phyloP scores from a whole-genome alignment of 2,329 filamentous ascomycete genomes.

The Aspergillus aculeatinus region DNA sequence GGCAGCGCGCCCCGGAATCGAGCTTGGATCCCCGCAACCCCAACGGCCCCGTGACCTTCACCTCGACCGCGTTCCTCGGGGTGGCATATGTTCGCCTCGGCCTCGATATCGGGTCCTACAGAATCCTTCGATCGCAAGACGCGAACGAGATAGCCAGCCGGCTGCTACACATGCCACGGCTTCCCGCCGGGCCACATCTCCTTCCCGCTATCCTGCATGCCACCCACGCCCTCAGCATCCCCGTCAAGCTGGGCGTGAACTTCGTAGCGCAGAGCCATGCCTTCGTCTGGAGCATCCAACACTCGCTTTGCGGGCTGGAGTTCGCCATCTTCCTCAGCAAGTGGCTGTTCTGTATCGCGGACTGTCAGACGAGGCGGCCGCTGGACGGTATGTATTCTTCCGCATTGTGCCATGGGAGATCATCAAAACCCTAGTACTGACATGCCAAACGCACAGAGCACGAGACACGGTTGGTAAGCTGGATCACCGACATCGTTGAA shows the following conservation, averaged over 20 bases:
- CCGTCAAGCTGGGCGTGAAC: conserved; percentile 25
- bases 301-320: conserved; percentile 27
- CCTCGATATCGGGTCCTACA: conserved; percentile 26
- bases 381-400: too few species aligned
- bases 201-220: conserved; percentile 65
- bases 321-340: conserved; percentile 25
- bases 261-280: conserved; percentile 22
- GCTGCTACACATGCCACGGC: conserved; percentile 49
- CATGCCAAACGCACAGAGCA: too few species aligned
- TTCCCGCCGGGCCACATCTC: conserved; percentile 54
- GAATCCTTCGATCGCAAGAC: conserved; percentile 62
- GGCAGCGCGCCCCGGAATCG: conserved; percentile 44
- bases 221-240: conserved; percentile 65
- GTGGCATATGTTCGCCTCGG: conserved; percentile 52
- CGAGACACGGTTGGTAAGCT: too few species aligned
- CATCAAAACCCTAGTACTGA: too few species aligned
- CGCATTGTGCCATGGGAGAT: too few species aligned
- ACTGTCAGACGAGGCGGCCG: too few species aligned
- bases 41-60: conserved; percentile 64
- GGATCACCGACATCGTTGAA: too few species aligned
- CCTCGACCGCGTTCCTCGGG: conserved; percentile 62
- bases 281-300: conserved; percentile 27
- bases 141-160: conserved; percentile 46
- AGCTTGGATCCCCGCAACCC: conserved; percentile 31
- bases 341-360: conserved; percentile 17